Conservation (phyloP, 495 filamentous ascomycete species). For the Podospora pseudoanserina region DNA sequence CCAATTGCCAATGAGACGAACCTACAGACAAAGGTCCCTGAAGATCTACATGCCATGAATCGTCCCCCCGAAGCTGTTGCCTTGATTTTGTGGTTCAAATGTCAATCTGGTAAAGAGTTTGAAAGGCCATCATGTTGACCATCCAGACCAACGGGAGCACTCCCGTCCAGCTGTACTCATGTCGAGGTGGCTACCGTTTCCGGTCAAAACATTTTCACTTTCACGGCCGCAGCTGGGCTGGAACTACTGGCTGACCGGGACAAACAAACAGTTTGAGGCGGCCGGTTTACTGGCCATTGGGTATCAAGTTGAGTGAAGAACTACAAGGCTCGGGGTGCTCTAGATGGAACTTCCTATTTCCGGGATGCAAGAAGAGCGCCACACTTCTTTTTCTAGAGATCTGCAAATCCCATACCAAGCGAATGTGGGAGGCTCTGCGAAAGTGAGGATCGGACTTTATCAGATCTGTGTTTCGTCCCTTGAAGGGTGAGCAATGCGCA, state of each 20-base stretch:
- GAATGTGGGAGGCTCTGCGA: not conserved
- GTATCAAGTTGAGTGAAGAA: not conserved
- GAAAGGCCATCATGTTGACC: not conserved
- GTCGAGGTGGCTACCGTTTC: constrained; percentile 6
- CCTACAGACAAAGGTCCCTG: not conserved
- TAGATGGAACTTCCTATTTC: not conserved
- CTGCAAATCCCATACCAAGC: not conserved
- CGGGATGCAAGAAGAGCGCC: not conserved
- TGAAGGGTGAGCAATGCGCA: not conserved
- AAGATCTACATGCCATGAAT: not conserved
- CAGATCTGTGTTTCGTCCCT: not conserved
- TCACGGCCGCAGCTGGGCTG: not conserved
- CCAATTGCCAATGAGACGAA: not conserved
- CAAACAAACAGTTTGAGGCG: not conserved
- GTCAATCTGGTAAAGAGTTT: not conserved
- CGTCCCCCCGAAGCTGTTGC: not conserved
- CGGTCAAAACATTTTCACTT: constrained; percentile 7
- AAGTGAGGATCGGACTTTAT: not conserved
- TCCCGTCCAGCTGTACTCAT: not conserved
- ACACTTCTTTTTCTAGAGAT: not conserved
- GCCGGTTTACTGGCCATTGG: too few relatives aligned
- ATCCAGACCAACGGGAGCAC: not conserved
- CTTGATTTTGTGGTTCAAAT: not conserved
- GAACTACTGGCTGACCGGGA: not conserved
- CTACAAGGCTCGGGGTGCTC: not conserved